A percentile compares a stretch with the other conserved stretches of the same genome.
phyloP scores from a whole-genome alignment of 768 basidiomycete genomes.

The Roridomyces roridus region DNA sequence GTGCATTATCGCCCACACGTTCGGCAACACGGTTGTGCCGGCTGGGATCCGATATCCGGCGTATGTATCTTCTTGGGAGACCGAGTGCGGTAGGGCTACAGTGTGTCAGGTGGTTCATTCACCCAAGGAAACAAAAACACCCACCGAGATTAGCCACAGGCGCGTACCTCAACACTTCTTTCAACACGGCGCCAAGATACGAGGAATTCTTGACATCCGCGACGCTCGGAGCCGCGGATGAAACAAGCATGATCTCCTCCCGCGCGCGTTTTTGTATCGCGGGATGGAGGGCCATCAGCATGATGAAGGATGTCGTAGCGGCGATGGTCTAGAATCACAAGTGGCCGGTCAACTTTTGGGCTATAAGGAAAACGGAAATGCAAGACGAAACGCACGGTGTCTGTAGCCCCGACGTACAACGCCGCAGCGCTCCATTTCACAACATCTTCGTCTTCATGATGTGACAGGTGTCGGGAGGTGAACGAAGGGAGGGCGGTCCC shows the following conservation, averaged over 20 bases:
- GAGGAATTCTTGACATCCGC: slow-evolving; percentile 33
- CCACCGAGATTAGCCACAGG: slow-evolving; percentile 48
- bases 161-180: slow-evolving; percentile 47
- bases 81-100: slow-evolving; percentile 48
- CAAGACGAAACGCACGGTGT: too few relatives aligned
- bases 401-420: slow-evolving; percentile 52
- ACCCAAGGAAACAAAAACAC: too few relatives aligned
- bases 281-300: slow-evolving; percentile 55
- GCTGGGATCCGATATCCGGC: slow-evolving; percentile 51
- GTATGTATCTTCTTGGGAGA: slow-evolving; percentile 52
- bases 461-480: slow-evolving; percentile 44
- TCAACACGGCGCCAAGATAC: slow-evolving; percentile 44
- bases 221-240: slow-evolving; percentile 37
- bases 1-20: slow-evolving; percentile 55
- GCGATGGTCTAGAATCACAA: slow-evolving; percentile 49
- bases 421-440: slow-evolving; percentile 58
- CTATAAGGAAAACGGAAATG: too few relatives aligned
- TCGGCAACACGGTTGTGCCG: slow-evolving; percentile 50
- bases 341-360: too few relatives aligned
- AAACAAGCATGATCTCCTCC: slow-evolving; percentile 48
- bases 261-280: slow-evolving; percentile 45
- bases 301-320: slow-evolving; percentile 50
- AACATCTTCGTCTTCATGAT: slow-evolving; percentile 47
- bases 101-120: not conserved
- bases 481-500: slow-evolving; percentile 48